Evolutionary conservation across 192 early-diverging fungal genomes (phyloP).

Genomic region (Coemansia asiatica): DNA sequence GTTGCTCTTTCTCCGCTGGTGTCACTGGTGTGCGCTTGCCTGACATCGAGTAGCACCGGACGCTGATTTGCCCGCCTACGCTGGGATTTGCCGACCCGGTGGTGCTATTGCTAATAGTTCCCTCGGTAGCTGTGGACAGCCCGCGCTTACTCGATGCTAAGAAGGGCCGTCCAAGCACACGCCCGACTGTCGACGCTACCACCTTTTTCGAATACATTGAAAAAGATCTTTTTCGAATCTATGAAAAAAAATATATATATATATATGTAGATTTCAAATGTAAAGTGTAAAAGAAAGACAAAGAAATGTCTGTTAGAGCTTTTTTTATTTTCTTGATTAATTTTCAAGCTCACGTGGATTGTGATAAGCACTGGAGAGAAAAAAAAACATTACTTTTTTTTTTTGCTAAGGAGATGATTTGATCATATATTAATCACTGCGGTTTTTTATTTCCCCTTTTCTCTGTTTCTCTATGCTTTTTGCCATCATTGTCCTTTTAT

Average conservation of each 20-base stretch:
- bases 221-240: background rate
- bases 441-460: background rate
- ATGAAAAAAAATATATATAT: background rate
- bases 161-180: background rate
- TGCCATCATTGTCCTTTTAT: no score
- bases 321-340: background rate
- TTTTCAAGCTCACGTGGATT: background rate
- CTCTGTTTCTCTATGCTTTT: no score
- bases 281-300: background rate
- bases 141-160: slow-evolving; percentile 11
- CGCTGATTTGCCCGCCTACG: background rate
- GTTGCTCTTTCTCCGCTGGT: background rate
- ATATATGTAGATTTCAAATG: background rate
- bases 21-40: slow-evolving; percentile 27
- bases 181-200: background rate
- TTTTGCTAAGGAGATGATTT: background rate
- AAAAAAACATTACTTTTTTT: background rate
- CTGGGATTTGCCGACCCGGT: background rate
- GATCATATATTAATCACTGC: background rate
- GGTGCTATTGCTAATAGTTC: slow-evolving; percentile 1
- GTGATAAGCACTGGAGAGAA: background rate
- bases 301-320: background rate
- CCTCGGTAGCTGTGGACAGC: slow-evolving; percentile 6
- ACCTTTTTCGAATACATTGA: background rate
- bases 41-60: slow-evolving; percentile 41